Base-by-base conservation (phyloP, 2,329 filamentous ascomycete species). In the Tolypocladium amazonense region DNA sequence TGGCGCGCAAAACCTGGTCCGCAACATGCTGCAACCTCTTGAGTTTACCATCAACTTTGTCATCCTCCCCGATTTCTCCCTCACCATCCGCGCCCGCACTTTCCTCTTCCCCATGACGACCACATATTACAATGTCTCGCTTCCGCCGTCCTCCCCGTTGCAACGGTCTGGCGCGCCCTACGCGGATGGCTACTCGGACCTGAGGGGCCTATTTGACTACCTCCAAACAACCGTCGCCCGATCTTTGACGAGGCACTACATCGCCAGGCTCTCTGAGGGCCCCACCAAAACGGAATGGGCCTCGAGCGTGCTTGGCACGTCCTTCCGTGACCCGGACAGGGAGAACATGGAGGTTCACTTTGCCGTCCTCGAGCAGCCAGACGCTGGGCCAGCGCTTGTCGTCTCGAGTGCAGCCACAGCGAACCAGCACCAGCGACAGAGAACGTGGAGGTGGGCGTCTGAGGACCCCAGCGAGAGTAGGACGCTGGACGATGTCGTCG, bases 81-180 rank as follows among this genome's bases (percentile, higher is more conserved):
- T 83, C 33, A 71, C 73, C 43, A 71, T 83, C 61, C 74, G 75
- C 41, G 75, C 76, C 52, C 75, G 74, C 30, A 79, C 80, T 0
- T 74, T 74, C 53, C 71, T 78, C 61, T 68, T 72, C 45, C 77
- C 77, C 56, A 68, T 76, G 59, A 76, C 75, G 3, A 71, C 75
- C n/a, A 79, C 78, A 1, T 73, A 76, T 61, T 81, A 77, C 68
- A 69, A 75, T 56, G 67, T 80, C 59, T 66, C 74, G n/a, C 68
- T 78, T 2, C 73, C 75, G 3, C 67, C 75, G 0, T 64, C 66
- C 6, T 71, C 71, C 25, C 66, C 68, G 37, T 68, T 83, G 1
- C 69, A 73, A 3, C 58, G 62, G 5, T 62, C 70, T 20, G 81
- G 77, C 62, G 73, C 78, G 0, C 79, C 79, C 0, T 75, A 75